Evolutionary conservation across 1,284 basidiomycete genomes (phyloP).

Genomic region (Peniophora sp.): DNA sequence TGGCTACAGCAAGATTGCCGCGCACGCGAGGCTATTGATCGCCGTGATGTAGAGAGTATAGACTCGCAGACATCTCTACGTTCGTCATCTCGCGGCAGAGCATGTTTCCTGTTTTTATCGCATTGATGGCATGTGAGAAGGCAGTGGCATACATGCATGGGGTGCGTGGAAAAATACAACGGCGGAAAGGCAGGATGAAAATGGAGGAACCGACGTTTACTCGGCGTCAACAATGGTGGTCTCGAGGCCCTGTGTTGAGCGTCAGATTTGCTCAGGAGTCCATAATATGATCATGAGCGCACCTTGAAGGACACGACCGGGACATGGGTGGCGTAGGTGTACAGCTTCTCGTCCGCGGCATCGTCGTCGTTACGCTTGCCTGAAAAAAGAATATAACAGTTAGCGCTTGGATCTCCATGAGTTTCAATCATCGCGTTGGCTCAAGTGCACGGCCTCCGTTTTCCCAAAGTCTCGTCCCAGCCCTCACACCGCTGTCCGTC

Average conservation of each 20-base stretch:
- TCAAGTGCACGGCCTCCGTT: too few species aligned
- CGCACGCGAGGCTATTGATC: too few species aligned
- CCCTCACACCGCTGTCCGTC: background rate
- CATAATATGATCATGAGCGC: conserved; percentile 16
- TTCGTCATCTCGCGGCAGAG: background rate
- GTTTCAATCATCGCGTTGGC: too few species aligned
- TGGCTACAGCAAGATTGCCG: too few species aligned
- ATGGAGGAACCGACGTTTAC: conserved; percentile 24
- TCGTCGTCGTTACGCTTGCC: conserved; percentile 92
- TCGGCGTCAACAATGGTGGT: conserved; percentile 75
- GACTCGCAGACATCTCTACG: too few species aligned
- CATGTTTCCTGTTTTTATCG: background rate
- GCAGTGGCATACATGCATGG: conserved; percentile 10
- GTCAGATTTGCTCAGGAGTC: background rate
- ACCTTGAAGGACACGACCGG: conserved; percentile 83
- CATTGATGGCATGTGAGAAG: background rate
- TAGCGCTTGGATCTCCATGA: too few species aligned
- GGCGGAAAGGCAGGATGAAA: background rate
- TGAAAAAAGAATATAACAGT: conserved; percentile 17
- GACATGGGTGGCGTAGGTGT: conserved; percentile 83
- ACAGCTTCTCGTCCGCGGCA: conserved; percentile 95
- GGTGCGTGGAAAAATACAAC: conserved; percentile 3
- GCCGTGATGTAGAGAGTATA: too few species aligned
- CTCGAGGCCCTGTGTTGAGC: conserved; percentile 60
- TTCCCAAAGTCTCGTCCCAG: background rate